Conservation (phyloP, 2,329 filamentous ascomycete genomes). For the Aureobasidium mangrovei region DNA sequence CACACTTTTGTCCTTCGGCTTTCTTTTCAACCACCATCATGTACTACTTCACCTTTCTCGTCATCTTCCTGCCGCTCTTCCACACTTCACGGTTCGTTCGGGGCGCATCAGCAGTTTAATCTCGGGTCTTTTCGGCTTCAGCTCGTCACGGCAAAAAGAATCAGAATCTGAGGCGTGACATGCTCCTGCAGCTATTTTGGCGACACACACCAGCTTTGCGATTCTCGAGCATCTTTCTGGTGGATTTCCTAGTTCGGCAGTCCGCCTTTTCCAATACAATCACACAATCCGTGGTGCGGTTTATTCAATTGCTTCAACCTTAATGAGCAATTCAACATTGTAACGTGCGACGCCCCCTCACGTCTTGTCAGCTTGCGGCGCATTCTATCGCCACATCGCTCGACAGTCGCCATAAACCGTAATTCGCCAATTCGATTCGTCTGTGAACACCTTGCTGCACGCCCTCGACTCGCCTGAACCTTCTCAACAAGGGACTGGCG, state of each 20-base stretch:
- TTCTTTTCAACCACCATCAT: slow-evolving; percentile 13
- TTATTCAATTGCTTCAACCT: slow-evolving; percentile 12
- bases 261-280: slow-evolving; percentile 13
- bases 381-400: slow-evolving; percentile 8
- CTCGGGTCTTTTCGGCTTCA: slow-evolving; percentile 12
- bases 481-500: neutral
- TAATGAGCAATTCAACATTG: slow-evolving; percentile 14
- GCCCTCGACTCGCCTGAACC: neutral
- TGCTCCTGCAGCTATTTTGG: slow-evolving; percentile 13
- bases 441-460: slow-evolving; percentile 8
- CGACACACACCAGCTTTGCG: slow-evolving; percentile 11
- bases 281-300: slow-evolving; percentile 14
- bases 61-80: slow-evolving; percentile 15
- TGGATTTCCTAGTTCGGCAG: slow-evolving; percentile 15
- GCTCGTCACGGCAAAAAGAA: slow-evolving; percentile 11
- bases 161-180: slow-evolving; percentile 8
- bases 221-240: slow-evolving; percentile 12
- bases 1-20: neutral
- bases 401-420: neutral
- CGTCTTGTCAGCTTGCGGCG: slow-evolving; percentile 4
- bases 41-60: slow-evolving; percentile 15
- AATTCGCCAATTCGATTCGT: slow-evolving; percentile 3
- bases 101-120: slow-evolving; percentile 13
- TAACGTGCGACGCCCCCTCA: slow-evolving; percentile 13
- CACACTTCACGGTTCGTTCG: slow-evolving; percentile 12